phyloP scores from a whole-genome alignment of 768 basidiomycete genomes.

The Boletus pseudopeckii region DNA sequence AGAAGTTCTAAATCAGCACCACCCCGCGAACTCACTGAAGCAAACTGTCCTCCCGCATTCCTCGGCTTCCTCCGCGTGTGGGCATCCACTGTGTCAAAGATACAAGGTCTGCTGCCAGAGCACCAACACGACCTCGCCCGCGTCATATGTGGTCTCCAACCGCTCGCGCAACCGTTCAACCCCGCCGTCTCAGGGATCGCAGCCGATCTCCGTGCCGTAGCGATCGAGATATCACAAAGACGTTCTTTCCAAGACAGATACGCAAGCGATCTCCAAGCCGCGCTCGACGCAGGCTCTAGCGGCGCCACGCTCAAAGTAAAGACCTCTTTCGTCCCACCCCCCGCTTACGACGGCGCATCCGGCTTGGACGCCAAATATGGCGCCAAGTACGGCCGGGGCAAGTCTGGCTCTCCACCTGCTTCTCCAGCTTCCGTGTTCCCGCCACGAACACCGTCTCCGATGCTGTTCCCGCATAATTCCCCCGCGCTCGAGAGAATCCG shows the following conservation, averaged over 20 bases:
- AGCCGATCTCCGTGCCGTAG: slow-evolving; percentile 78
- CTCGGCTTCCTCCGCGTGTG: slow-evolving; percentile 68
- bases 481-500: slow-evolving; percentile 75
- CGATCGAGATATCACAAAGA: slow-evolving; percentile 83
- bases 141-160: slow-evolving; percentile 62
- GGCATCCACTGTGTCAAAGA: slow-evolving; percentile 59
- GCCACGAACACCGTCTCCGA: slow-evolving; percentile 46
- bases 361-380: slow-evolving; percentile 16
- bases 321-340: slow-evolving; percentile 70
- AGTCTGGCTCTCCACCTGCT: slow-evolving; percentile 1
- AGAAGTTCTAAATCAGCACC: slow-evolving; percentile 43
- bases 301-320: slow-evolving; percentile 37
- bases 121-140: slow-evolving; percentile 81
- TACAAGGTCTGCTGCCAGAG: slow-evolving; percentile 60
- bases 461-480: slow-evolving; percentile 35
- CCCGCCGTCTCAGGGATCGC: slow-evolving; percentile 56
- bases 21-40: slow-evolving; percentile 56
- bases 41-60: slow-evolving; percentile 72
- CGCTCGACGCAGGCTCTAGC: slow-evolving; percentile 58
- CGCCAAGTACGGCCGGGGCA: neutral
- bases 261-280: slow-evolving; percentile 70
- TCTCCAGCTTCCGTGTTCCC: slow-evolving; percentile 33
- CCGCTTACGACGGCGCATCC: slow-evolving; percentile 47
- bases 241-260: slow-evolving; percentile 82
- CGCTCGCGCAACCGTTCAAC: slow-evolving; percentile 39